Conservation (phyloP, 2,329 filamentous ascomycete species). For the Beauveria pseudobassiana region DNA sequence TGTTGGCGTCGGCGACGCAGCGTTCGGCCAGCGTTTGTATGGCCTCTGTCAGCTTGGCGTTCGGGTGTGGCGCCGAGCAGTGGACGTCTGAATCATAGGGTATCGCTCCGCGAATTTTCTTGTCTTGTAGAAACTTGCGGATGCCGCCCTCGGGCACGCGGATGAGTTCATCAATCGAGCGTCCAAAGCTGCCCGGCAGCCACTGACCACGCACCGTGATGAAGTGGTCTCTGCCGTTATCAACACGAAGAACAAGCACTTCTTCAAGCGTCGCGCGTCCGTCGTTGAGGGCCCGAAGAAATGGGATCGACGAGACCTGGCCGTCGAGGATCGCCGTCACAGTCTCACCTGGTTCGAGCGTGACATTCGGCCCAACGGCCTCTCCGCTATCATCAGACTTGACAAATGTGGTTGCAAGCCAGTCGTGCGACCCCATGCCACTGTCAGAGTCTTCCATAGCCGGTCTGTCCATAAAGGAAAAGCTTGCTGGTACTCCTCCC, state of each 20-base stretch:
- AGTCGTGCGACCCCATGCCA: constrained; percentile 38
- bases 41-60: constrained; percentile 75
- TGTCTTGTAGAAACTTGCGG: constrained; percentile 39
- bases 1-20: constrained; percentile 52
- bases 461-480: constrained; percentile 72
- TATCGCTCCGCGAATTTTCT: constrained; percentile 39
- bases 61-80: constrained; percentile 78
- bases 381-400: constrained; percentile 27
- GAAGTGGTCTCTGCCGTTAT: constrained; percentile 84
- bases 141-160: constrained; percentile 77
- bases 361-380: constrained; percentile 44
- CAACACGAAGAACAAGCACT: constrained; percentile 77
- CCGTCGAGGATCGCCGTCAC: constrained; percentile 62
- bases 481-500: constrained; percentile 68
- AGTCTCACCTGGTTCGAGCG: constrained; percentile 78
- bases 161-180: constrained; percentile 82
- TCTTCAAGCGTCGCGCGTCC: constrained; percentile 64
- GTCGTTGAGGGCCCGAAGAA: constrained; percentile 66
- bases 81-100: constrained; percentile 52
- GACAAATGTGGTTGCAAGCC: constrained; percentile 65
- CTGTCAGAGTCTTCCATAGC: constrained; percentile 36
- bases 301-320: constrained; percentile 54
- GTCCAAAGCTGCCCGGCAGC: constrained; percentile 74
- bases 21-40: constrained; percentile 54
- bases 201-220: constrained; percentile 72